Evolutionary conservation across 257 asterid species (phyloP), one percentile per base, ranked within the genome.

Genomic region (Scutellaria baicalensis): DNA sequence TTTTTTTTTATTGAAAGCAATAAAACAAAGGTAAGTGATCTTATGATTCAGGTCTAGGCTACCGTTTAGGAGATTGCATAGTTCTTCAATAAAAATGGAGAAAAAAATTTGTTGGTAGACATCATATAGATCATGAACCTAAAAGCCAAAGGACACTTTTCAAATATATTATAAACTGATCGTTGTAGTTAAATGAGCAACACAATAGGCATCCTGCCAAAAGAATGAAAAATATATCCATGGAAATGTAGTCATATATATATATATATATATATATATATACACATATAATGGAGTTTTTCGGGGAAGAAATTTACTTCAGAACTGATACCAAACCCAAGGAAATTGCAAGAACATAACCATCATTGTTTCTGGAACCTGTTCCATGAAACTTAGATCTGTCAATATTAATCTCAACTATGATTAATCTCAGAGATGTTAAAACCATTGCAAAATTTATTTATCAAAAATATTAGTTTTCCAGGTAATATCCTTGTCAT

Each of bases 271-370:
- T n/a, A 35, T 5, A 57, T 13, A 11, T 44, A 57, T 4, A 6
- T 11, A 45, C 7, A 8, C n/a, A n/a, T n/a, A n/a, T n/a, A 60
- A 18, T 47, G 14, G 12, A 55, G 58, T 70, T 14, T 8, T n/a
- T 6, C 31, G 60, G 78, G 72, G 72, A 81, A 64, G 58, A 68
- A 68, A 66, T 36, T 87, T 91, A 91, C 99, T 91, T 93, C 66
- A 91, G 45, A 67, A 91, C 71, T 54, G 99, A 89, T 71, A 88
- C 79, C 81, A 91, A 83, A 58, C 99, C 99, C 96, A 91, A 81
- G 71, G 94, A 89, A 71, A 87, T 74, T 59, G 97, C 99, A 77
- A 91, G 84, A 77, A 91, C 79, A 76, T 91, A 93, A 75, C 97
- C 99, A 72, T 77, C 94, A 65, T 69, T 79, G 76, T 79, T 45